These are phyloP conservation scores for Bruguiera gymnorhiza DNA, from an alignment of 345 rosid species.

Conservation along the genomic window DNA sequence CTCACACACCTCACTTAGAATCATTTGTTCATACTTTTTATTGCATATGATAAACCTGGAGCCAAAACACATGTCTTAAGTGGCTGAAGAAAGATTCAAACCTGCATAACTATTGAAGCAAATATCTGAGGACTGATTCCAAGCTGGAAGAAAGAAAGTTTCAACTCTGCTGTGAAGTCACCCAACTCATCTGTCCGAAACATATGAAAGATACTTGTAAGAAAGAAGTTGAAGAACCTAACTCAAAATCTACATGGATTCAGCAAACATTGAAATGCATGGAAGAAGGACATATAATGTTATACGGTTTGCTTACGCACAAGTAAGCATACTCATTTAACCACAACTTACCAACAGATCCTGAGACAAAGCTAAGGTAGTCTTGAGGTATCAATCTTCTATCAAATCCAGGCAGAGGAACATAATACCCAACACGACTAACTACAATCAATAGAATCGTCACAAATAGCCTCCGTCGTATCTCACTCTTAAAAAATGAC, in stretches of 20 bases:
- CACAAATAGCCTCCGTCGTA: constrained; percentile 74
- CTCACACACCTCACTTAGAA: neutral
- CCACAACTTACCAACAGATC: constrained; percentile 70
- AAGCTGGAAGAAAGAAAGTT: constrained; percentile 91
- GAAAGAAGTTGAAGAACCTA: neutral
- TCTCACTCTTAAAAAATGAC: constrained; percentile 89
- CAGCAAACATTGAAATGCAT: constrained; percentile 1
- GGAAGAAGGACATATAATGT: neutral
- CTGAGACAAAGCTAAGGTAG: constrained; percentile 85
- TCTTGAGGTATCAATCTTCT: constrained; percentile 81
- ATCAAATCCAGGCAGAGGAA: constrained; percentile 91
- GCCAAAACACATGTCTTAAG: neutral
- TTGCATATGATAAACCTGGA: neutral
- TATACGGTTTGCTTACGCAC: neutral
- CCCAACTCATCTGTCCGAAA: constrained; percentile 76
- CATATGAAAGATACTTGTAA: neutral
- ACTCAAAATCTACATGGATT: constrained; percentile 2
- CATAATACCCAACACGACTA: constrained; percentile 84
- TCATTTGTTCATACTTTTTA: neutral
- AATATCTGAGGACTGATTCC: constrained; percentile 92
- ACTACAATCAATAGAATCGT: constrained; percentile 63
- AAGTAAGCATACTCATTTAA: neutral
- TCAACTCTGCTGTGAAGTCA: constrained; percentile 69
- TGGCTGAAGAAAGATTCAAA: constrained; percentile 25
- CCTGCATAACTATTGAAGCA: constrained; percentile 93